Evolutionary conservation across 2,329 filamentous ascomycete genomes (phyloP).

Genomic region (Kalmusia sp.): DNA sequence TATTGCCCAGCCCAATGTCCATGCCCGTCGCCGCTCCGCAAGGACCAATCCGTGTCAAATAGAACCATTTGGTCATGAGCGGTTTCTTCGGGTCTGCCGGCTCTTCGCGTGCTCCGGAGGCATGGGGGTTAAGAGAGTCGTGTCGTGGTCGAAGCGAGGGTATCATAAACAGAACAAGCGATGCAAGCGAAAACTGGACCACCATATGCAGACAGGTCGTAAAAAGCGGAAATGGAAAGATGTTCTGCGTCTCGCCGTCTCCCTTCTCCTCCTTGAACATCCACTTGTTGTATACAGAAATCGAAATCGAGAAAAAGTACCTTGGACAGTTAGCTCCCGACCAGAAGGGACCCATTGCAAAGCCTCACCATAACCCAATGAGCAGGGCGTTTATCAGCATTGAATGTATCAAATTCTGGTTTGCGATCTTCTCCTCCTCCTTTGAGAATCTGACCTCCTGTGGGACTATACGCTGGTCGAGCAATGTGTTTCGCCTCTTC

Average conservation of each 20-base stretch:
- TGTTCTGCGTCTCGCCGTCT: conserved; percentile 50
- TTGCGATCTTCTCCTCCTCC: conserved; percentile 77
- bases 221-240: conserved; percentile 95
- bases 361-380: conserved; percentile 77
- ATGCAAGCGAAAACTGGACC: conserved; percentile 85
- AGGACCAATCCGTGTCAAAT: conserved; percentile 87
- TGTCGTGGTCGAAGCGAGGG: conserved; percentile 78
- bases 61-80: conserved; percentile 88
- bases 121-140: conserved; percentile 48
- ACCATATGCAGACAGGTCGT: conserved; percentile 93
- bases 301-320: conserved; percentile 87
- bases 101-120: conserved; percentile 34
- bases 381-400: conserved; percentile 78
- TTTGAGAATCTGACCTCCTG: conserved; percentile 62
- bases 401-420: conserved; percentile 73
- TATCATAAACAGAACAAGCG: conserved; percentile 78
- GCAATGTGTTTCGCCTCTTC: conserved; percentile 71
- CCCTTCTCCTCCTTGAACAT: conserved; percentile 77
- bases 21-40: conserved; percentile 92
- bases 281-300: conserved; percentile 91
- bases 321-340: conserved; percentile 34
- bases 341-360: neutral
- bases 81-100: conserved; percentile 56
- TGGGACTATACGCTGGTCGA: conserved; percentile 73
- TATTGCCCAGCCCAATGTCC: conserved; percentile 95